phyloP scores from a whole-genome alignment of 2,329 filamentous ascomycete genomes.

The Plectosphaerella cucumerina region DNA sequence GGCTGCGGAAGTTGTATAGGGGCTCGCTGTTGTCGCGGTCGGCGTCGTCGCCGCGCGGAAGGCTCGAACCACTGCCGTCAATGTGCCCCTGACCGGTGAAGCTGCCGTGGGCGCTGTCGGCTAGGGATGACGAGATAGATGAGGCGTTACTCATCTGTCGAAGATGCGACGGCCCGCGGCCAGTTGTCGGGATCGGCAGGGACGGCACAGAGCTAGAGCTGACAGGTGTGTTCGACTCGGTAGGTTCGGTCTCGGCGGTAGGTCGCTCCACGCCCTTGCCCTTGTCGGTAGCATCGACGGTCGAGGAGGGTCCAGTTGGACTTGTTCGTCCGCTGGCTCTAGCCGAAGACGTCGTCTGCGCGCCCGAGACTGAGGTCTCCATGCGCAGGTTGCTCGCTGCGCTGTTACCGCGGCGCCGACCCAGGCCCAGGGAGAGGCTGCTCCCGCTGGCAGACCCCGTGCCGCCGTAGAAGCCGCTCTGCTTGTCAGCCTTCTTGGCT shows the following conservation, averaged over 20 bases:
- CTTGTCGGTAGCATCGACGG: conserved; percentile 40
- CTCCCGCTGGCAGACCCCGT: conserved; percentile 56
- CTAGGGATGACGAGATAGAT: conserved; percentile 72
- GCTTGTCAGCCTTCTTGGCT: conserved; percentile 56
- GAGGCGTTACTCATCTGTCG: conserved; percentile 85
- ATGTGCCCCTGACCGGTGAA: conserved; percentile 32
- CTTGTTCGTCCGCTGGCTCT: conserved; percentile 26
- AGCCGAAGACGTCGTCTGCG: conserved; percentile 20
- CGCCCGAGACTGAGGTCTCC: conserved; percentile 47
- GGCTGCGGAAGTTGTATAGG: conserved; percentile 86
- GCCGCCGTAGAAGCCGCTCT: conserved; percentile 29
- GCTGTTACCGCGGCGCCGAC: conserved; percentile 56
- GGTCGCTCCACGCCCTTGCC: conserved; percentile 66
- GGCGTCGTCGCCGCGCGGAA: conserved; percentile 42
- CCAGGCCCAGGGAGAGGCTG: conserved; percentile 57
- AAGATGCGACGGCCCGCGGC: conserved; percentile 64
- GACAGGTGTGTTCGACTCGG: conserved; percentile 9
- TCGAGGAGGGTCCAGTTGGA: conserved; percentile 23
- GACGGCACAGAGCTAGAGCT: conserved; percentile 29
- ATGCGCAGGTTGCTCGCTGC: conserved; percentile 54
- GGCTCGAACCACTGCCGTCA: conserved; percentile 49
- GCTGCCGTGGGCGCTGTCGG: conserved; percentile 60
- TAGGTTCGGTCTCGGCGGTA: conserved; percentile 16
- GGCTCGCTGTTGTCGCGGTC: conserved; percentile 61
- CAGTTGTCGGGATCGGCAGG: conserved; percentile 42